phyloP scores from a whole-genome alignment of 352 stramenopile genomes.

The Pythium dissimile region DNA sequence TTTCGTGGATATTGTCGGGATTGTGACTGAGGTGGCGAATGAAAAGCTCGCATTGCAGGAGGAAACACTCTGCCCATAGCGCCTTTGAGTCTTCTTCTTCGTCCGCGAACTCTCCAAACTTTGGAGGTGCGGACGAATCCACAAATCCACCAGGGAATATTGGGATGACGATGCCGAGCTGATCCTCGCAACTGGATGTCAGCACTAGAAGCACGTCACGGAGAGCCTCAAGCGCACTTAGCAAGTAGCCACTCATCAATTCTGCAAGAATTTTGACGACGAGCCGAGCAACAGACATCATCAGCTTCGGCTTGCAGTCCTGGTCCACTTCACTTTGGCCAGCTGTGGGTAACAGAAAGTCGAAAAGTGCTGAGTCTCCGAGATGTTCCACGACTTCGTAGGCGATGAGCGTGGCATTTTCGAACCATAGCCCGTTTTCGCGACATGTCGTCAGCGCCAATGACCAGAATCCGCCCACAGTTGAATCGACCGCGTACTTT shows the following conservation, averaged over 20 bases:
- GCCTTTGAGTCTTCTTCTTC: constrained; percentile 38
- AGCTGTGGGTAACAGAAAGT: neutral
- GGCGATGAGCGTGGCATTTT: constrained; percentile 1
- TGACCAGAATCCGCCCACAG: neutral
- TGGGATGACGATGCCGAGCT: constrained; percentile 15
- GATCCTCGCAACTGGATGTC: neutral
- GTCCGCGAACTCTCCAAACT: constrained; percentile 45
- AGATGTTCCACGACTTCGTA: constrained; percentile 43
- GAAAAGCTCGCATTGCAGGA: constrained; percentile 43
- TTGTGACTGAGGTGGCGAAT: constrained; percentile 9
- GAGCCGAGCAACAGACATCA: constrained; percentile 21
- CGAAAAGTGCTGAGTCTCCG: constrained; percentile 10
- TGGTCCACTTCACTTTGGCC: neutral
- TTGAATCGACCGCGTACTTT: neutral
- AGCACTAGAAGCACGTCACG: constrained; percentile 4
- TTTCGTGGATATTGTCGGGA: neutral
- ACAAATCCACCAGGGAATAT: constrained; percentile 39
- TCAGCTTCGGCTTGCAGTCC: neutral
- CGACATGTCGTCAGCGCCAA: constrained; percentile 27
- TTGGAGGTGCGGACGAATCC: constrained; percentile 21
- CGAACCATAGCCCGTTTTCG: constrained; percentile 41
- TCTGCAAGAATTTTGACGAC: constrained; percentile 57
- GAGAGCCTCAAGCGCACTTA: constrained; percentile 46
- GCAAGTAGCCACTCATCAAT: constrained; percentile 40
- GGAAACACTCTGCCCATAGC: constrained; percentile 39